Conservation (phyloP, 1,139 yeast species). For the Pichia sp. region DNA sequence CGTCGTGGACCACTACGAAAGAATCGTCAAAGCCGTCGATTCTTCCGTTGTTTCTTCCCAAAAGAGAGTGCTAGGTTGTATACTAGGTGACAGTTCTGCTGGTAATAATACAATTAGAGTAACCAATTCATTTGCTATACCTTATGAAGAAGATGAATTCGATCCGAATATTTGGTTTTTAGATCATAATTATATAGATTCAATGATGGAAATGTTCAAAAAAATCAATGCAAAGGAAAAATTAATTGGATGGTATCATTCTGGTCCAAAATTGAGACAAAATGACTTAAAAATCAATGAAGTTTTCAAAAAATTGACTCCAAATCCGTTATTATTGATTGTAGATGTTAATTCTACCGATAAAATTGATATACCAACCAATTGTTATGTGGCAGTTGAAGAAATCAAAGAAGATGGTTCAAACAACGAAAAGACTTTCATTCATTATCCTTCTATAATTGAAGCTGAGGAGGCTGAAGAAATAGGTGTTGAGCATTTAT, state of each 20-base stretch:
- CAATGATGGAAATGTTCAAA: constrained; percentile 97
- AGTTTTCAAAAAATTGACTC: constrained; percentile 73
- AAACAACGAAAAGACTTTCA: constrained; percentile 84
- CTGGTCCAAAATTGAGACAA: constrained; percentile 87
- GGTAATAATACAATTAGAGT: constrained; percentile 45
- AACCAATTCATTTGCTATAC: constrained; percentile 77
- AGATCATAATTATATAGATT: constrained; percentile 92
- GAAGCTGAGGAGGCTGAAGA: constrained; percentile 99
- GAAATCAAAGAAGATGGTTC: constrained; percentile 97
- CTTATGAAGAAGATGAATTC: constrained; percentile 94
- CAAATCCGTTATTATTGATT: constrained; percentile 78
- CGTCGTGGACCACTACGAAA: constrained; percentile 90
- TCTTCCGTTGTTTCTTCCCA: constrained; percentile 46
- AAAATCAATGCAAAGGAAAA: constrained; percentile 96
- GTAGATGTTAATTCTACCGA: constrained; percentile 84
- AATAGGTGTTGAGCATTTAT: constrained; percentile 93
- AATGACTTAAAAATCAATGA: constrained; percentile 91
- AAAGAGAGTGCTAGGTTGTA: constrained; percentile 90
- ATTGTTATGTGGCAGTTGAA: constrained; percentile 90
- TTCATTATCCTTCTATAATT: constrained; percentile 85
- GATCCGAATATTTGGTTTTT: constrained; percentile 94
- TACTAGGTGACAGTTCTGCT: constrained; percentile 65
- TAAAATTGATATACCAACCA: constrained; percentile 85
- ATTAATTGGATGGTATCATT: constrained; percentile 97
- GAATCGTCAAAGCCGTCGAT: constrained; percentile 38